phyloP scores from a whole-genome alignment of 2,329 filamentous ascomycete species.

The Alternaria viburni region DNA sequence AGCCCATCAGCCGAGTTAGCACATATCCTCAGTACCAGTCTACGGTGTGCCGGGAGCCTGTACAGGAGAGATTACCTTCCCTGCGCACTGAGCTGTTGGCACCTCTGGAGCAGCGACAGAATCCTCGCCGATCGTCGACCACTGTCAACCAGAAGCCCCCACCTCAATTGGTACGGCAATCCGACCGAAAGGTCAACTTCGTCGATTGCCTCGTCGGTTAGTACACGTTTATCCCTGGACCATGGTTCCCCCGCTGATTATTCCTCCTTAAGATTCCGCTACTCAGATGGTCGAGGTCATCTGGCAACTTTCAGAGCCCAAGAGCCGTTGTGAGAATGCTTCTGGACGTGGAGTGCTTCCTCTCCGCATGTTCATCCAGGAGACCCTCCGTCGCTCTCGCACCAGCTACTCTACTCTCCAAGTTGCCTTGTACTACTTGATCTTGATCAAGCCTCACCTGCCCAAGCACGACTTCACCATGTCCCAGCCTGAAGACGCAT shows the following conservation, averaged over 20 bases:
- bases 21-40: constrained; percentile 47
- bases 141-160: constrained; percentile 67
- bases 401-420: constrained; percentile 98
- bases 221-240: constrained; percentile 52
- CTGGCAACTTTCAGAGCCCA: constrained; percentile 87
- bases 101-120: constrained; percentile 67
- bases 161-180: constrained; percentile 81
- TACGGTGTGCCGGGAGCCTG: constrained; percentile 47
- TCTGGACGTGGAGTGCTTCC: constrained; percentile 80
- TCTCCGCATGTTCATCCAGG: constrained; percentile 94
- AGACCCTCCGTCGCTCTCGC: constrained; percentile 90
- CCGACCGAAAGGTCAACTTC: constrained; percentile 91
- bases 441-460: constrained; percentile 90
- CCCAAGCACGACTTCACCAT: constrained; percentile 83
- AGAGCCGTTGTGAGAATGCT: constrained; percentile 72
- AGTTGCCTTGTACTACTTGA: constrained; percentile 93
- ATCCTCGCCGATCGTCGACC: constrained; percentile 64
- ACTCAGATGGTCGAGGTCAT: constrained; percentile 97
- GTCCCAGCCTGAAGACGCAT: constrained; percentile 79
- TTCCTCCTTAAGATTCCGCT: constrained; percentile 76
- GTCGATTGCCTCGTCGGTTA: constrained; percentile 98
- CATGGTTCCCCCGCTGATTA: constrained; percentile 40
- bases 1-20: constrained; percentile 44
- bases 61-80: constrained; percentile 40
- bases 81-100: constrained; percentile 54